These are phyloP conservation scores for Dalbergia cultrata DNA, from an alignment of 306 rosid genomes.

Conservation along the genomic window DNA sequence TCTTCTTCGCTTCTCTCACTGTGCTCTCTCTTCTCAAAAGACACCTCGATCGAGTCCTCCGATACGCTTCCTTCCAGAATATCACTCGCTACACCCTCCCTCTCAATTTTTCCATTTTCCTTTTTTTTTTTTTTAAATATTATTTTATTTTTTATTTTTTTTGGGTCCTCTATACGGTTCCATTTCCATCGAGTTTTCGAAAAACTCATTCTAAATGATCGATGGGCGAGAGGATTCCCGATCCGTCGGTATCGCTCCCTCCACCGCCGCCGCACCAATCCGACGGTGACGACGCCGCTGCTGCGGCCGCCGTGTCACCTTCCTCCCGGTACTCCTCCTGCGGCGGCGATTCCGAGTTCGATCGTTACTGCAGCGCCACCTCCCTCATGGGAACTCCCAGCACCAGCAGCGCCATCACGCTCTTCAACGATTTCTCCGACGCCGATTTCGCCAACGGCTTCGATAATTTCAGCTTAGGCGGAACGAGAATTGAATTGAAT, in stretches of 20 bases:
- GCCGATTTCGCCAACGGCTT: slow-evolving; percentile 59
- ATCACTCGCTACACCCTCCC: not conserved
- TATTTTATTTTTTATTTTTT: not conserved
- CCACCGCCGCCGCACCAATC: slow-evolving; percentile 46
- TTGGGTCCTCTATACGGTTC: not conserved
- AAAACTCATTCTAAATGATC: slow-evolving; percentile 46
- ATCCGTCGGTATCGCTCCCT: slow-evolving; percentile 58
- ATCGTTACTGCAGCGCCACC: slow-evolving; percentile 90
- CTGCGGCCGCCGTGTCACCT: slow-evolving; percentile 6
- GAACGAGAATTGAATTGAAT: slow-evolving; percentile 48
- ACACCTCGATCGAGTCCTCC: not conserved
- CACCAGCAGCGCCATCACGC: slow-evolving; percentile 71
- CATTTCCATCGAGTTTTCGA: slow-evolving; percentile 28
- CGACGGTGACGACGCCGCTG: slow-evolving; percentile 46
- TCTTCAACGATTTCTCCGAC: slow-evolving; percentile 68
- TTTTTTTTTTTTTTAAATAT: not conserved
- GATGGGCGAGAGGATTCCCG: slow-evolving; percentile 59
- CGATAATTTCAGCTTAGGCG: slow-evolving; percentile 67
- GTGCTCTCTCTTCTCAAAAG: not conserved
- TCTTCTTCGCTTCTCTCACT: not conserved
- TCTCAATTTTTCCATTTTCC: not conserved
- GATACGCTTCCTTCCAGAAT: not conserved
- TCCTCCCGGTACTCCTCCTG: slow-evolving; percentile 78
- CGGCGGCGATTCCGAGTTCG: slow-evolving; percentile 86
- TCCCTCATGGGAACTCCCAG: slow-evolving; percentile 87